A percentile compares a stretch with the other conserved stretches of the same genome.
These are phyloP conservation scores for Croton laevigatus DNA, from an alignment of 441 rosid genomes.

Conservation along the genomic window DNA sequence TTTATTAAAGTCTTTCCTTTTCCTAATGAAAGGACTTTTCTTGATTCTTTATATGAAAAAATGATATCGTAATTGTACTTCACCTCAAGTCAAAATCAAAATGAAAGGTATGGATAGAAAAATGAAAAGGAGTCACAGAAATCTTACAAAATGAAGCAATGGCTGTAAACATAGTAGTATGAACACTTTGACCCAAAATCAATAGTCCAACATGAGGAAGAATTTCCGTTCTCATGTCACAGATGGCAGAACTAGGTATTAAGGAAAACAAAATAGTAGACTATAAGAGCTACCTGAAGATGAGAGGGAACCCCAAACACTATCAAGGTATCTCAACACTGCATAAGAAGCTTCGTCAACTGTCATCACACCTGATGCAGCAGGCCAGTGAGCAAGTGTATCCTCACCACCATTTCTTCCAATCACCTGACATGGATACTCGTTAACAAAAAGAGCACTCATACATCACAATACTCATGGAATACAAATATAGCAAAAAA, in stretches of 20 bases:
- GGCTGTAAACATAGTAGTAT: background rate
- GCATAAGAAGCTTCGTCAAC: constrained; percentile 77
- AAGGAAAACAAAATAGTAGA: constrained; percentile 13
- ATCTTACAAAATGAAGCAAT: background rate
- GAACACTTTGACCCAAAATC: constrained; percentile 1
- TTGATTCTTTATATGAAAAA: background rate
- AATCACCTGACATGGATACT: constrained; percentile 49
- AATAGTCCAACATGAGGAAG: background rate
- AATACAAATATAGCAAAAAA: constrained; percentile 15
- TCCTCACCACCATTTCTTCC: constrained; percentile 97
- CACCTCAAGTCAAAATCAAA: background rate
- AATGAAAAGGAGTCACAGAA: background rate
- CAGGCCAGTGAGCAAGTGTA: constrained; percentile 98
- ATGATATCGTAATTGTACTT: background rate
- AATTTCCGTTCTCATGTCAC: background rate
- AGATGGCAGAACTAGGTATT: background rate
- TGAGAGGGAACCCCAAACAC: constrained; percentile 80
- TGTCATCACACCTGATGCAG: constrained; percentile 68
- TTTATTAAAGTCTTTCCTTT: too few species aligned
- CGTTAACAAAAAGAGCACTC: constrained; percentile 23
- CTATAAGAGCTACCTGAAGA: constrained; percentile 60
- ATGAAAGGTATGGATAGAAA: background rate
- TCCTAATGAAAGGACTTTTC: background rate
- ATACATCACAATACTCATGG: constrained; percentile 13
- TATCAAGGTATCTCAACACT: constrained; percentile 84